Conservation (phyloP, 1,139 yeast species). For the Kodamaea alishanica region DNA sequence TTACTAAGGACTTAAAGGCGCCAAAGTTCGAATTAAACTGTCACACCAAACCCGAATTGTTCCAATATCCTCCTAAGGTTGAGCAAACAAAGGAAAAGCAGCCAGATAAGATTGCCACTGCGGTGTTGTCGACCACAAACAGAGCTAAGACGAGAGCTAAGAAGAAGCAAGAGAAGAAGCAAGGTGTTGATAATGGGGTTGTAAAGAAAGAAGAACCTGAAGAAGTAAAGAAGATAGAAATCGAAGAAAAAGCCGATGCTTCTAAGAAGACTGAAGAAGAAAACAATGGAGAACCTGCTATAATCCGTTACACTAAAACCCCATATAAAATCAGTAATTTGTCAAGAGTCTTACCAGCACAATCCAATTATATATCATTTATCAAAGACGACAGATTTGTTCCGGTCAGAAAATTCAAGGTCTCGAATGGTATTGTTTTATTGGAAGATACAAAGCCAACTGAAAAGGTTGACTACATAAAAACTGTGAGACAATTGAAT, state of each 20-base stretch:
- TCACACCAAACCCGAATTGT: constrained; percentile 73
- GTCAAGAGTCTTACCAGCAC: constrained; percentile 90
- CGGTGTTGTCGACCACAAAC: constrained; percentile 89
- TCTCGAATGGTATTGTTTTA: constrained; percentile 78
- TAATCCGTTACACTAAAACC: constrained; percentile 47
- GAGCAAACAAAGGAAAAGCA: constrained; percentile 80
- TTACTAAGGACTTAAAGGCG: constrained; percentile 77
- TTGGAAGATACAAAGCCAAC: constrained; percentile 68
- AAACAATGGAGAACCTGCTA: constrained; percentile 24
- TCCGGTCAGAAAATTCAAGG: constrained; percentile 80
- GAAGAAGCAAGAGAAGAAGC: constrained; percentile 59
- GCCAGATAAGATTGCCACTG: constrained; percentile 87
- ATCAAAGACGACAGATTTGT: constrained; percentile 70
- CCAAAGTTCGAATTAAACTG: constrained; percentile 83
- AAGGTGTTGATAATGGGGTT: constrained; percentile 30
- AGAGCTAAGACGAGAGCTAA: constrained; percentile 91
- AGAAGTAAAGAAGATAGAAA: constrained; percentile 17
- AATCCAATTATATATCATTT: constrained; percentile 78
- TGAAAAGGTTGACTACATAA: constrained; percentile 64
- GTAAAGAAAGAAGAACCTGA: constrained; percentile 31
- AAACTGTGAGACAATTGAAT: constrained; percentile 81
- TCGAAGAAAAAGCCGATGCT: constrained; percentile 21
- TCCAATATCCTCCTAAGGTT: constrained; percentile 86
- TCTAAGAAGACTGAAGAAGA: constrained; percentile 26
- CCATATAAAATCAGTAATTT: constrained; percentile 73